A percentile compares a stretch with the other conserved stretches of the same genome.
Conservation (phyloP, 2,329 filamentous ascomycete species). For the Verticillium longisporum region DNA sequence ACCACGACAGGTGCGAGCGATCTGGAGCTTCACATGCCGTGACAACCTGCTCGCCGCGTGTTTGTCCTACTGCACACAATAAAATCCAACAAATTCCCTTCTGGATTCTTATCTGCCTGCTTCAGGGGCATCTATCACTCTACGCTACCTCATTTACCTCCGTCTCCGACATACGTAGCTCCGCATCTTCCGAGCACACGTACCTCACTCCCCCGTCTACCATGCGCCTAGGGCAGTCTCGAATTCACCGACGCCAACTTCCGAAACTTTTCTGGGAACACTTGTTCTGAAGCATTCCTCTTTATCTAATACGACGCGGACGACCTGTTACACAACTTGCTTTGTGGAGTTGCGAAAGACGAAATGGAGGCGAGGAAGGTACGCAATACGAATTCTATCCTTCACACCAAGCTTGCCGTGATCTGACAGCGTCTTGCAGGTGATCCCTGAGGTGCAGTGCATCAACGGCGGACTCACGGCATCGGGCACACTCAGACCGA, state of each 20-base stretch:
- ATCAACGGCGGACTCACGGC: conserved; percentile 52
- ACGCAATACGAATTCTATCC: conserved; percentile 5
- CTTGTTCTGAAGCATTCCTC: neutral
- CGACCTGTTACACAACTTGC: neutral
- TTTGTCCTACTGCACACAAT: neutral
- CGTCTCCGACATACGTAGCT: neutral
- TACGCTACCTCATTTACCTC: neutral
- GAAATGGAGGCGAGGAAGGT: conserved; percentile 36
- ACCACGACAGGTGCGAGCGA: neutral
- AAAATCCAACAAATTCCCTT: neutral
- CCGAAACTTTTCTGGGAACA: neutral
- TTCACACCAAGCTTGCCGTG: neutral
- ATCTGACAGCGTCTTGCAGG: conserved; percentile 20
- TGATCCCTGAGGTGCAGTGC: conserved; percentile 53
- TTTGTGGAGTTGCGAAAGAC: neutral
- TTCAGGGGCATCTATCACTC: neutral
- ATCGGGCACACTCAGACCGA: conserved; percentile 51
- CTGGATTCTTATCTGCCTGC: neutral
- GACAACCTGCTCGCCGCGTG: neutral
- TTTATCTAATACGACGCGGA: neutral
- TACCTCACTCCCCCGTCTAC: neutral
- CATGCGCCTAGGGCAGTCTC: neutral
- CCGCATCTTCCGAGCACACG: neutral
- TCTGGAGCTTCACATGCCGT: neutral
- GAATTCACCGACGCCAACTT: neutral